Evolutionary conservation across 768 basidiomycete species (phyloP), one percentile per base, ranked within the genome.

Genomic region (Udeniomyces megalosporus): DNA sequence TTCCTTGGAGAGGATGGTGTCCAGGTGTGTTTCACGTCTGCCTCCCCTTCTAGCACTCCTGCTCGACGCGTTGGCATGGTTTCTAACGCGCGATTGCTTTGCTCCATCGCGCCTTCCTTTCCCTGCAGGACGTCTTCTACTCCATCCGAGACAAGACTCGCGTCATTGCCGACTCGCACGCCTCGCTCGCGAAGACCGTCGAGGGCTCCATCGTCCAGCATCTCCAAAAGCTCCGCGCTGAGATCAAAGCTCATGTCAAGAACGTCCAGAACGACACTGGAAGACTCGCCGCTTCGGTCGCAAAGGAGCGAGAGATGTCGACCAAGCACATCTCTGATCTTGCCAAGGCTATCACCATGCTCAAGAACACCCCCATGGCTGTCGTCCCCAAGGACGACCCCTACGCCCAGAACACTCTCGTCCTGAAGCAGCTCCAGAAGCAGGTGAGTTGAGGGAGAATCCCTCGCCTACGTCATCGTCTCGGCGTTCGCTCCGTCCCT

Each of bases 231-330:
- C 80, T 97, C n/a, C 77, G 85, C 32, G 77, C 82, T 1, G 95
- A 99, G 74, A 90, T 99, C 73, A 97, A 96, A 75, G 93, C 92
- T 2, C 95, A 99, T 74, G 86, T 99, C 72, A 91, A 88, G 81
- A 88, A 86, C 47, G 83, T 96, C 11, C 90, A 93, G 80, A 93
- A 91, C 66, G 91, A 92, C 71, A 95, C 91, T 0, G 92, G 88
- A 11, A 90, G 87, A 73, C 81, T 93, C 14, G 91, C 91, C 1
- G 83, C 87, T 0, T 80, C 79, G 61, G 95, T 97, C 38, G 92
- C 95, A 1, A 86, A 86, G 70, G 93, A 97, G 73, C 84, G 95
- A 60, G 89, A 95, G 70, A 74, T 85, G 15, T 93, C 89, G 4
- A 81, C 85, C 45, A 84, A 81, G 68, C 76, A 85, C 71, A 85